Evolutionary conservation across 169 alveolate genomes (phyloP).

Genomic region (Cryptosporidium meleagridis): DNA sequence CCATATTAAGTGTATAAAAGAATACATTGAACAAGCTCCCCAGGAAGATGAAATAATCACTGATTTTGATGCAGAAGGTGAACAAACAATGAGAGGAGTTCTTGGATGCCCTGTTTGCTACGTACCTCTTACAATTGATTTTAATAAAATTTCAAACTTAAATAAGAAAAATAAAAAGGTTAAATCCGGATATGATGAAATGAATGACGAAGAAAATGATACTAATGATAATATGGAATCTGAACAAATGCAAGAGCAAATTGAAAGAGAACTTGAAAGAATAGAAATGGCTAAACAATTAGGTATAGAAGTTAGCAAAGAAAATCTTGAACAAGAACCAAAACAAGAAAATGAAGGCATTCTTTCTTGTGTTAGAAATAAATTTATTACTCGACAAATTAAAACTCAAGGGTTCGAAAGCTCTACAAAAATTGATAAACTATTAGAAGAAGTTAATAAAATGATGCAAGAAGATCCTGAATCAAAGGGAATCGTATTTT

Average conservation of each 20-base stretch:
- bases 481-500: slow-evolving; percentile 87
- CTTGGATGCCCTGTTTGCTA: slow-evolving; percentile 86
- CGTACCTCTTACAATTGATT: slow-evolving; percentile 79
- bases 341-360: slow-evolving; percentile 19
- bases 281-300: slow-evolving; percentile 54
- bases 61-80: not conserved
- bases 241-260: slow-evolving; percentile 74
- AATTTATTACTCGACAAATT: slow-evolving; percentile 81
- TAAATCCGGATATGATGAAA: not conserved
- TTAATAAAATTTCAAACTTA: slow-evolving; percentile 28
- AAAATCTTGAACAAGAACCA: not conserved
- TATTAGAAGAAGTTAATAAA: slow-evolving; percentile 82
- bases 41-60: slow-evolving; percentile 57
- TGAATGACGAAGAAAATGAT: slow-evolving; percentile 27
- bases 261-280: slow-evolving; percentile 74
- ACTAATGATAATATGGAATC: slow-evolving; percentile 53
- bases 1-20: slow-evolving; percentile 85
- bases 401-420: slow-evolving; percentile 82
- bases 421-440: slow-evolving; percentile 84
- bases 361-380: slow-evolving; percentile 65
- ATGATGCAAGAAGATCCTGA: slow-evolving; percentile 77
- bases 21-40: slow-evolving; percentile 84
- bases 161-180: not conserved
- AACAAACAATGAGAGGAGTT: slow-evolving; percentile 56
- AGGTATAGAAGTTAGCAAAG: slow-evolving; percentile 7